Conservation (phyloP, 495 filamentous ascomycete species). For the Neurospora hispaniola region DNA sequence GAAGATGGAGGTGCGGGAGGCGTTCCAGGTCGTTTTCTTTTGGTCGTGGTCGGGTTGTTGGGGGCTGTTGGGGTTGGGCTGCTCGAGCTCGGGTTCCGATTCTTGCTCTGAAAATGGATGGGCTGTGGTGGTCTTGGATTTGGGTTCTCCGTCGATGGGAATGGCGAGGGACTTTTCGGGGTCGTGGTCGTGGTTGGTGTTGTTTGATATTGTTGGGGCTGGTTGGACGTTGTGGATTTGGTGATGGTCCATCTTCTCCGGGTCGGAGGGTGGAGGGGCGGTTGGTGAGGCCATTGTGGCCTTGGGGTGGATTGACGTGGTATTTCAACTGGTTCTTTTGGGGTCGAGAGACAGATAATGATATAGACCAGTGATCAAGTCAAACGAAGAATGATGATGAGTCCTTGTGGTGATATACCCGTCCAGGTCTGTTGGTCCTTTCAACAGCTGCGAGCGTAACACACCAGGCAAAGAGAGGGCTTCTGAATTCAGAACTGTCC, state of each 20-base stretch:
- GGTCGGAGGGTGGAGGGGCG: neutral
- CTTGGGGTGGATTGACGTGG: rapidly evolving
- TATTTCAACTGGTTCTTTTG: neutral
- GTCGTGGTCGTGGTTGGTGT: neutral
- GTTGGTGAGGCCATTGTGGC: neutral
- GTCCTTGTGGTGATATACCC: neutral
- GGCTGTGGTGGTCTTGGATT: neutral
- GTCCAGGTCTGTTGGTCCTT: neutral
- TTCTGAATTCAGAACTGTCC: no score
- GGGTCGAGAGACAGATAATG: neutral
- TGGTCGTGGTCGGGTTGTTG: neutral
- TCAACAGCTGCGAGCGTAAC: neutral
- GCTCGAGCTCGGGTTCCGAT: neutral
- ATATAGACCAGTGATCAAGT: neutral
- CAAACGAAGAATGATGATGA: neutral
- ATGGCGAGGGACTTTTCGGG: neutral
- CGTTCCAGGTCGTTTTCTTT: conserved; percentile 48
- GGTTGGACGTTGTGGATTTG: neutral
- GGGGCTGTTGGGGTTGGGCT: neutral
- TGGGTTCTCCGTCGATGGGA: neutral
- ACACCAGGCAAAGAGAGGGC: no score
- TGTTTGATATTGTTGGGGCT: neutral
- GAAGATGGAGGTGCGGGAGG: conserved; percentile 51
- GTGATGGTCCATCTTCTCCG: neutral
- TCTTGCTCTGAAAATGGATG: neutral